A percentile compares a stretch with the other conserved stretches of the same genome.
Evolutionary conservation across 2,329 filamentous ascomycete species (phyloP).

Genomic region (Bimuria novae-zelandiae): DNA sequence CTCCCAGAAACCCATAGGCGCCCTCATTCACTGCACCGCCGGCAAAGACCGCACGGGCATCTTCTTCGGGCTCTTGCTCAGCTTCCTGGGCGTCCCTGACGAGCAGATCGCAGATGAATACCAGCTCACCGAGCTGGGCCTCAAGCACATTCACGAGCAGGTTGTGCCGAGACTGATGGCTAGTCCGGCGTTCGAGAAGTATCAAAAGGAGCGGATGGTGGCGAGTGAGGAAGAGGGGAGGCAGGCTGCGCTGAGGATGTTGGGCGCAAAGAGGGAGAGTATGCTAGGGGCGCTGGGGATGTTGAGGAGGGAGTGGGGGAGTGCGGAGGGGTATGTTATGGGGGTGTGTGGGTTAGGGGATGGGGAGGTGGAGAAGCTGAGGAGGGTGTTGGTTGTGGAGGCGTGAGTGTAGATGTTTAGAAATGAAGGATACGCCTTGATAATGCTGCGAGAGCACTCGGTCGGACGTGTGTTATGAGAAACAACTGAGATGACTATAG

Average conservation of each 20-base stretch:
- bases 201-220: slow-evolving; percentile 23
- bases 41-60: slow-evolving; percentile 80
- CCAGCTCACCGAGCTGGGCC: slow-evolving; percentile 65
- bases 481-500: no score
- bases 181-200: slow-evolving; percentile 30
- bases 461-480: no score
- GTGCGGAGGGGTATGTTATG: slow-evolving; percentile 66
- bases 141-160: slow-evolving; percentile 51
- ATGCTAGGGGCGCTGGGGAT: slow-evolving; percentile 58
- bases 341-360: slow-evolving; percentile 62
- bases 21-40: slow-evolving; percentile 74
- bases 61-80: slow-evolving; percentile 67
- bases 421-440: no score
- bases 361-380: slow-evolving; percentile 59
- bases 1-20: slow-evolving; percentile 46
- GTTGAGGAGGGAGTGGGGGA: slow-evolving; percentile 64
- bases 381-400: slow-evolving; percentile 27
- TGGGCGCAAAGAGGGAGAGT: slow-evolving; percentile 52
- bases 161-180: slow-evolving; percentile 58
- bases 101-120: slow-evolving; percentile 68
- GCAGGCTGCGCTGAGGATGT: slow-evolving; percentile 40
- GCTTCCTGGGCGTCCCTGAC: slow-evolving; percentile 65
- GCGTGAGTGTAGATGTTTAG: slow-evolving; percentile 10
- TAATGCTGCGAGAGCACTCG: no score
- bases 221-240: slow-evolving; percentile 22